A percentile compares a stretch with the other conserved stretches of the same genome.
These are phyloP conservation scores for Carnegiea gigantea DNA, from an alignment of 179 eudicot genomes.

Conservation along the genomic window DNA sequence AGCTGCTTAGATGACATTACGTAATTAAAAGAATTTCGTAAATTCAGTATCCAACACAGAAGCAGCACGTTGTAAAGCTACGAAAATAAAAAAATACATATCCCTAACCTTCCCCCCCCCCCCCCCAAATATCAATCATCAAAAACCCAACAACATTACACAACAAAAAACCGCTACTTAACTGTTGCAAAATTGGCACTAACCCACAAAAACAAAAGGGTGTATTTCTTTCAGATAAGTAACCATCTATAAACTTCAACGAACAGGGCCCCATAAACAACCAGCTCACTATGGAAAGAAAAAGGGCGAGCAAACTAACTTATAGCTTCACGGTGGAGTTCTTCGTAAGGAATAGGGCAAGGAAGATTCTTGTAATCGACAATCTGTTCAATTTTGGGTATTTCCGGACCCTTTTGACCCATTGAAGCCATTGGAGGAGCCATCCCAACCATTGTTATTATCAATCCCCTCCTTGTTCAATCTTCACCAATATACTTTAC, in stretches of 20 bases:
- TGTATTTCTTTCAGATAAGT: background rate
- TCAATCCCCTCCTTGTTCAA: background rate
- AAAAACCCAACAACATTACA: constrained; percentile 3
- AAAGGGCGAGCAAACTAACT: constrained; percentile 43
- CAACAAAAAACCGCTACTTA: background rate
- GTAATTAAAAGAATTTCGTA: background rate
- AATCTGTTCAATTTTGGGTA: constrained; percentile 44
- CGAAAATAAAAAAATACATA: background rate
- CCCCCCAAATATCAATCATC: background rate
- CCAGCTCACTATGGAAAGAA: background rate
- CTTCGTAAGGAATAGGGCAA: constrained; percentile 84
- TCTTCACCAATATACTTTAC: background rate
- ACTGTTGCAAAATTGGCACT: background rate
- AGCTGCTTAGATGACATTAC: background rate
- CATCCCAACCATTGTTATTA: constrained; percentile 26
- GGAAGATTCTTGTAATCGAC: constrained; percentile 74
- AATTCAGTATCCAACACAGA: too few species aligned
- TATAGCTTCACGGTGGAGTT: constrained; percentile 83
- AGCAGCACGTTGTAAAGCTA: background rate
- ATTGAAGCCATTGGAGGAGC: constrained; percentile 20
- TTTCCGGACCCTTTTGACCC: constrained; percentile 23
- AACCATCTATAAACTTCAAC: background rate
- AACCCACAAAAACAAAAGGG: background rate
- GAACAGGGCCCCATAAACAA: background rate
- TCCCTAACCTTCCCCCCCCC: background rate